Conservation (phyloP, 2,329 filamentous ascomycete species). For the Diplodia corticola region DNA sequence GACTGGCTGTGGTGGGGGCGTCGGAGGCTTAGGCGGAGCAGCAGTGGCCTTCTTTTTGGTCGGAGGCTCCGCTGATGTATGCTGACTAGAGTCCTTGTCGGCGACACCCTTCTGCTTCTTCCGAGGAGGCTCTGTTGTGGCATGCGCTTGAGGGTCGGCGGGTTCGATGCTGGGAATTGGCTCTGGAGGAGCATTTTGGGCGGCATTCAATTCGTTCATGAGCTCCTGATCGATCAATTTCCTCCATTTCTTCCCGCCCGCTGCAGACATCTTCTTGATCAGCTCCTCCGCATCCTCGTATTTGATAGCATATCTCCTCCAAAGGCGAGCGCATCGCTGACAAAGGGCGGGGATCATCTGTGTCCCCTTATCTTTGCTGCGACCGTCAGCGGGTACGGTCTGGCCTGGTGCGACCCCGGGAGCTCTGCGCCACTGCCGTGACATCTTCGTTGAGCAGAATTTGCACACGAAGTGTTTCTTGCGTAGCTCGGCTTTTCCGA, state of each 20-base stretch:
- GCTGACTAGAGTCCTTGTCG: conserved; percentile 52
- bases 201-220: conserved; percentile 62
- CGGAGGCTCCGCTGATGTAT: conserved; percentile 44
- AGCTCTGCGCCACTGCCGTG: conserved; percentile 88
- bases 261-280: conserved; percentile 78
- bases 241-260: conserved; percentile 81
- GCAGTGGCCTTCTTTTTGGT: conserved; percentile 58
- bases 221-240: conserved; percentile 90
- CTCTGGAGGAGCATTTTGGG: conserved; percentile 34
- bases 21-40: conserved; percentile 46
- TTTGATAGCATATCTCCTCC: conserved; percentile 93
- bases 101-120: conserved; percentile 58
- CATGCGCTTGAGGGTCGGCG: conserved; percentile 28
- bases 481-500: conserved; percentile 74
- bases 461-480: conserved; percentile 91
- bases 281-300: conserved; percentile 95
- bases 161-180: conserved; percentile 24
- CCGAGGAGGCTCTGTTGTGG: conserved; percentile 54
- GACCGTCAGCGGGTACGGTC: conserved; percentile 66
- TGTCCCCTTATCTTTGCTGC: conserved; percentile 74
- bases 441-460: conserved; percentile 79
- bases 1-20: conserved; percentile 68
- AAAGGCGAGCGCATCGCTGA: conserved; percentile 84
- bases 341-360: conserved; percentile 82
- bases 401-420: conserved; percentile 73